Base-by-base conservation (phyloP, 352 stramenopile genomes). In the Globisporangium iwayamae region DNA sequence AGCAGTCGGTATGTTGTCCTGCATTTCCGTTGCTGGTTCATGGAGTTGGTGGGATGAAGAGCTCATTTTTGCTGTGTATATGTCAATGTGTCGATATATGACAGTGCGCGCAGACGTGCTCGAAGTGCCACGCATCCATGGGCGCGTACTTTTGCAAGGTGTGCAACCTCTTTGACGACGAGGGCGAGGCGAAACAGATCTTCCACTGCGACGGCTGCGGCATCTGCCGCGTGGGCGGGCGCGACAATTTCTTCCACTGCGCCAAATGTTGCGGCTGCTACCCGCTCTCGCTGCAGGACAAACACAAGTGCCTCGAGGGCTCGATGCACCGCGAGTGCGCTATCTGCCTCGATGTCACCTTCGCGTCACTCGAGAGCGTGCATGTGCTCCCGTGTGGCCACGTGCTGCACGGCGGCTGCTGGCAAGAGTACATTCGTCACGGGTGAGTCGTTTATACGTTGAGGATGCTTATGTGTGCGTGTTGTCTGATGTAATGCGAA, bases 221-320 rank as follows among this genome's bases (percentile, higher is more conserved):
- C 55, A 92, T 92, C 57, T 92, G 83, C 61, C 71, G 83, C 20
- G 85, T 94, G 16, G 85, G 85, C 41, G 85, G 85, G 0, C 78
- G 83, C 4, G 83, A 89, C 58, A 92, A 92, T 61, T 94, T 75
- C 64, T 94, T 89, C 69, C 83, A 94, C 70, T 94, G 85, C 60
- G 63, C 68, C 18, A 91, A 73, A 63, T 94, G 85, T 66, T 90
- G 81, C 56, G 85, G 85, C 2, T 94, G 85, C 71, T 94, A 91
- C 58, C 79, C 85, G 55, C 76, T 85, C 60, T 85, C 79, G 47
- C 69, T 90, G 32, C 69, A 79, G 61, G 71, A 78, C 67, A 89
- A 85, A 57, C 85, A 94, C 80, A 86, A 82, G 59, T 94, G 85
- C 76, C 69, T 94, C 38, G 74, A 90, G 63, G 79, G 74, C 43